A percentile compares a stretch with the other conserved stretches of the same genome.
These are phyloP conservation scores for Claviceps cyperi DNA, from an alignment of 2,329 filamentous ascomycete genomes.

Conservation along the genomic window DNA sequence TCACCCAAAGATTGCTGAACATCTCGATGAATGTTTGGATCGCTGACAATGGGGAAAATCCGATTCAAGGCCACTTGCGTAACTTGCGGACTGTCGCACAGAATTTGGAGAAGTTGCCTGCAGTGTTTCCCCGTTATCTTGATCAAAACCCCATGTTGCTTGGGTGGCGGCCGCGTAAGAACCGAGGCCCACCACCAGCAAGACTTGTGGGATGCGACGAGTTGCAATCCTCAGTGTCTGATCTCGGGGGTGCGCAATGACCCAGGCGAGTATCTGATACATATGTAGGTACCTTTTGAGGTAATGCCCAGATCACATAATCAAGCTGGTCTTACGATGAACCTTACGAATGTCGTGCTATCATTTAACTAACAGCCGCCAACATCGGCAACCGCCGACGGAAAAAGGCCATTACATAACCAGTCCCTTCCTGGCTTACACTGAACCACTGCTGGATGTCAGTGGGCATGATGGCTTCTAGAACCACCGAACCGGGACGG, in stretches of 20 bases:
- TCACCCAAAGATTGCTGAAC: background rate
- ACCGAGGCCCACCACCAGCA: conserved; percentile 2
- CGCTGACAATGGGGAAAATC: too few species aligned
- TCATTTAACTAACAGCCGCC: background rate
- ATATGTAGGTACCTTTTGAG: background rate
- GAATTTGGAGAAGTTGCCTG: background rate
- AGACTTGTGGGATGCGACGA: background rate
- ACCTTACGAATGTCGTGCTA: background rate
- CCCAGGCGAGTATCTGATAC: background rate
- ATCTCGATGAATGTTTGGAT: background rate
- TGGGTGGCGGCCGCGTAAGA: background rate
- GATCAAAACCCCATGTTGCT: background rate
- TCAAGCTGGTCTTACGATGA: too few species aligned
- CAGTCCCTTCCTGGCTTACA: background rate
- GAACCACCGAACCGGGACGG: background rate
- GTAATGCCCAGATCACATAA: background rate
- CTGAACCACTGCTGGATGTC: background rate
- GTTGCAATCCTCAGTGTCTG: background rate
- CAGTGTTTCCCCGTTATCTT: background rate
- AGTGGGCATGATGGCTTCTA: background rate
- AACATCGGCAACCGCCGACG: background rate
- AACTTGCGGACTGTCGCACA: too few species aligned
- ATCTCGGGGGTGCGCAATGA: background rate
- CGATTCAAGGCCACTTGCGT: too few species aligned
- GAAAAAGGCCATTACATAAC: too few species aligned